A percentile compares a stretch with the other conserved stretches of the same genome.
Evolutionary conservation across 2,329 filamentous ascomycete genomes (phyloP).

Genomic region (Cladosporium sp.): DNA sequence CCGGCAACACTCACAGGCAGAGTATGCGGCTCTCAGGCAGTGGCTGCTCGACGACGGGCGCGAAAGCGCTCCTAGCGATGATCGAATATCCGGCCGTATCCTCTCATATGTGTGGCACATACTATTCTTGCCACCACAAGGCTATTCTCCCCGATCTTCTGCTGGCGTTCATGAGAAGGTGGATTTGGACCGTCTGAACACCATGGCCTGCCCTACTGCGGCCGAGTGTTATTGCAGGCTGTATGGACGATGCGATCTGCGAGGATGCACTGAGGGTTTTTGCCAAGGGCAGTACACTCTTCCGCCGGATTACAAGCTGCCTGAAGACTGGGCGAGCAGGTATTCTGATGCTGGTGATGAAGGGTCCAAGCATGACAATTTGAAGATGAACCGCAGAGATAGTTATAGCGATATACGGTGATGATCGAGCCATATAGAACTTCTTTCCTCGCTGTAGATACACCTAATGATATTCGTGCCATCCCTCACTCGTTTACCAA

Average conservation of each 20-base stretch:
- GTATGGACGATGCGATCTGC: constrained; percentile 37
- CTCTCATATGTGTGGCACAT: constrained; percentile 50
- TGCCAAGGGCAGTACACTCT: constrained; percentile 39
- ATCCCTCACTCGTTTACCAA: too few relatives aligned
- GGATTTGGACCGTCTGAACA: constrained; percentile 37
- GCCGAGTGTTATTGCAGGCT: constrained; percentile 43
- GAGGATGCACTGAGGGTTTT: constrained; percentile 27
- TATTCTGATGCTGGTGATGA: background rate
- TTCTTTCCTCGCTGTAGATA: background rate
- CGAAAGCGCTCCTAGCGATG: constrained; percentile 35
- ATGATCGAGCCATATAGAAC: too few relatives aligned
- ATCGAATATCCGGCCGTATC: constrained; percentile 39
- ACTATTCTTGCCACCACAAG: constrained; percentile 35
- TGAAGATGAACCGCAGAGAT: background rate
- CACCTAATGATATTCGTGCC: too few relatives aligned
- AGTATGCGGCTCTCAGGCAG: constrained; percentile 49
- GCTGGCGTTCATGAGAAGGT: constrained; percentile 21
- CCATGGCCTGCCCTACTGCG: constrained; percentile 35
- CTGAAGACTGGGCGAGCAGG: constrained; percentile 17
- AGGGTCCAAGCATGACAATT: background rate
- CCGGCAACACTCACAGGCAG: constrained; percentile 45
- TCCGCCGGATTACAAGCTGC: constrained; percentile 35
- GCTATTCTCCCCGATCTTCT: background rate
- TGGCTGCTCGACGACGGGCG: constrained; percentile 46
- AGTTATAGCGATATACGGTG: too few relatives aligned